Evolutionary conservation across 192 early-diverging fungal species (phyloP).

Genomic region (Umbelopsis sp.): DNA sequence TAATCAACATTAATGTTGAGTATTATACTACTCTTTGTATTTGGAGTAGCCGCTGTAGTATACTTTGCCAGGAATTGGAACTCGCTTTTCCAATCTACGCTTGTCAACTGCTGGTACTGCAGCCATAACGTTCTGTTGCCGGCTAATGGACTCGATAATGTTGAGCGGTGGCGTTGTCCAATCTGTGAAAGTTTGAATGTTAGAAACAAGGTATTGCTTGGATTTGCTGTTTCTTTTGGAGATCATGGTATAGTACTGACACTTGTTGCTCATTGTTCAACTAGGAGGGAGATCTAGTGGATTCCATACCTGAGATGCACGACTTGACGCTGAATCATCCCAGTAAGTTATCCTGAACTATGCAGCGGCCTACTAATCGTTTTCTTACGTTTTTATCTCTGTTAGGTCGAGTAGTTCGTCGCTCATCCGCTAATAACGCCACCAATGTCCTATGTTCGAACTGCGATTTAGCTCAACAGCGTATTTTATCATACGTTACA

Average conservation of each 20-base stretch:
- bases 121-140: slow-evolving; percentile 6
- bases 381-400: not conserved
- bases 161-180: slow-evolving; percentile 13
- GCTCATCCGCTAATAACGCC: not conserved
- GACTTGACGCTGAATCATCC: slow-evolving; percentile 3
- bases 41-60: slow-evolving; percentile 15
- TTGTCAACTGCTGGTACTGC: slow-evolving; percentile 17
- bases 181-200: slow-evolving; percentile 18
- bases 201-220: slow-evolving; percentile 5
- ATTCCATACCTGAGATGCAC: slow-evolving; percentile 15
- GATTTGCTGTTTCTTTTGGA: no score
- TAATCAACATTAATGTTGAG: not conserved
- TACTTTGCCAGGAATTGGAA: not conserved
- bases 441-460: not conserved
- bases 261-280: not conserved
- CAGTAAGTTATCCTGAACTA: not conserved
- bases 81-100: not conserved
- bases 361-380: not conserved
- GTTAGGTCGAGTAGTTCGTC: not conserved
- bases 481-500: slow-evolving; percentile 7
- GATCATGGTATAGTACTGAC: no score
- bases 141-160: slow-evolving; percentile 1
- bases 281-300: not conserved
- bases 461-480: slow-evolving; percentile 11
- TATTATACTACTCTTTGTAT: slow-evolving; percentile 12